phyloP scores from a whole-genome alignment of 371 early-diverging fungal species.

The Mortierella polycephala region DNA sequence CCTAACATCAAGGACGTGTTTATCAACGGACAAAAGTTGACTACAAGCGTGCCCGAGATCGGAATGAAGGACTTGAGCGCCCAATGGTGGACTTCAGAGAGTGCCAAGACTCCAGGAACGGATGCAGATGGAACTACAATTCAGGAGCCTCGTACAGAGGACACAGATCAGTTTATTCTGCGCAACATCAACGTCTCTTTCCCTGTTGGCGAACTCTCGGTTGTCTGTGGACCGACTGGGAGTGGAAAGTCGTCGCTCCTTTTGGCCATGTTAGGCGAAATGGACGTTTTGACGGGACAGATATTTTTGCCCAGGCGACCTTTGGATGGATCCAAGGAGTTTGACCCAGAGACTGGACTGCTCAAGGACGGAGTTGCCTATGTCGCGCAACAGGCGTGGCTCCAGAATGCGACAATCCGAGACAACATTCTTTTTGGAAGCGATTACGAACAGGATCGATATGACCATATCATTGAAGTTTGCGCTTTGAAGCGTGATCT shows the following conservation, averaged over 20 bases:
- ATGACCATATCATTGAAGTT: conserved; percentile 70
- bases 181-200: conserved; percentile 63
- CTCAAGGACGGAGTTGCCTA: conserved; percentile 72
- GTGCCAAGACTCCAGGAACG: conserved; percentile 31
- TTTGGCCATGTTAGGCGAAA: conserved; percentile 74
- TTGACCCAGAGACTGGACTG: conserved; percentile 58
- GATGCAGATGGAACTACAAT: conserved; percentile 1
- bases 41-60: conserved; percentile 48
- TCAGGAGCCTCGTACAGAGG: conserved; percentile 34
- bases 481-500: conserved; percentile 82
- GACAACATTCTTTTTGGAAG: conserved; percentile 90
- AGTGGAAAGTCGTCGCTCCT: conserved; percentile 77
- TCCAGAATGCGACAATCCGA: conserved; percentile 84
- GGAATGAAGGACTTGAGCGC: conserved; percentile 62
- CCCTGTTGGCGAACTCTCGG: conserved; percentile 66
- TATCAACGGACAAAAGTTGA: conserved; percentile 20
- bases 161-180: conserved; percentile 57
- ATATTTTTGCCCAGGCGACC: conserved; percentile 59
- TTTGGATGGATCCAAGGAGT: conserved; percentile 37
- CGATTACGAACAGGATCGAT: conserved; percentile 70
- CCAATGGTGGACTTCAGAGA: conserved; percentile 58
- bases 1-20: conserved; percentile 58
- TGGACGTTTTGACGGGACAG: conserved; percentile 63
- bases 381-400: conserved; percentile 88
- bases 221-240: conserved; percentile 72